Evolutionary conservation across 2,329 filamentous ascomycete species (phyloP).

Genomic region (Fusarium albosuccineum): DNA sequence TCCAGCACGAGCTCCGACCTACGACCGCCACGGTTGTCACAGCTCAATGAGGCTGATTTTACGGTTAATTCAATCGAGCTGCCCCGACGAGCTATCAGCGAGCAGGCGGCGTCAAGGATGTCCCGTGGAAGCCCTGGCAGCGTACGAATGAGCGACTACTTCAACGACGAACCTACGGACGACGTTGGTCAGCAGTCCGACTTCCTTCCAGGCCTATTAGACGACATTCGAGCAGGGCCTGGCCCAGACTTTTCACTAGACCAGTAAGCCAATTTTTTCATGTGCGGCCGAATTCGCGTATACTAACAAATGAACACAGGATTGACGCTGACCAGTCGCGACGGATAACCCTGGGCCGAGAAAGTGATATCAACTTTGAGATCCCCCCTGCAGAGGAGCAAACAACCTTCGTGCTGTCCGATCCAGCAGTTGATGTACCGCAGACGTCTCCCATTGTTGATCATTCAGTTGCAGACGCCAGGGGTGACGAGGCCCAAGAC

Average conservation of each 20-base stretch:
- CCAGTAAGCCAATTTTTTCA: constrained; percentile 48
- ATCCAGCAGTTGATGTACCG: constrained; percentile 48
- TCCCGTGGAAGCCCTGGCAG: constrained; percentile 68
- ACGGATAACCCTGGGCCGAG: constrained; percentile 57
- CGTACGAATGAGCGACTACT: constrained; percentile 66
- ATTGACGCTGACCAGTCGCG: constrained; percentile 57
- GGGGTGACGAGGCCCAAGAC: constrained; percentile 32
- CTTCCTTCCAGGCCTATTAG: constrained; percentile 64
- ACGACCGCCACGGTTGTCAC: constrained; percentile 65
- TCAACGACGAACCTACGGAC: constrained; percentile 54
- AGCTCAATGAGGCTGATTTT: constrained; percentile 70
- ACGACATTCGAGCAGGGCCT: constrained; percentile 57
- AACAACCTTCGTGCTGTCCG: constrained; percentile 64
- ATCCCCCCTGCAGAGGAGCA: constrained; percentile 63
- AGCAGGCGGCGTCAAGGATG: constrained; percentile 59
- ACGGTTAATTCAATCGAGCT: constrained; percentile 72
- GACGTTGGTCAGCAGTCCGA: constrained; percentile 62
- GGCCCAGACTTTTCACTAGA: constrained; percentile 59
- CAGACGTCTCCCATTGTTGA: constrained; percentile 46
- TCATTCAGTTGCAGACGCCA: constrained; percentile 35
- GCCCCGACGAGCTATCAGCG: constrained; percentile 64
- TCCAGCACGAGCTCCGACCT: constrained; percentile 67
- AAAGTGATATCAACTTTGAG: constrained; percentile 66
- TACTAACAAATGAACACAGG: constrained; percentile 38
- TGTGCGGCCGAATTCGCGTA: background rate